Evolutionary conservation across 1,284 basidiomycete species (phyloP), one percentile per base, ranked within the genome.

Genomic region (Mixia osmundae): DNA sequence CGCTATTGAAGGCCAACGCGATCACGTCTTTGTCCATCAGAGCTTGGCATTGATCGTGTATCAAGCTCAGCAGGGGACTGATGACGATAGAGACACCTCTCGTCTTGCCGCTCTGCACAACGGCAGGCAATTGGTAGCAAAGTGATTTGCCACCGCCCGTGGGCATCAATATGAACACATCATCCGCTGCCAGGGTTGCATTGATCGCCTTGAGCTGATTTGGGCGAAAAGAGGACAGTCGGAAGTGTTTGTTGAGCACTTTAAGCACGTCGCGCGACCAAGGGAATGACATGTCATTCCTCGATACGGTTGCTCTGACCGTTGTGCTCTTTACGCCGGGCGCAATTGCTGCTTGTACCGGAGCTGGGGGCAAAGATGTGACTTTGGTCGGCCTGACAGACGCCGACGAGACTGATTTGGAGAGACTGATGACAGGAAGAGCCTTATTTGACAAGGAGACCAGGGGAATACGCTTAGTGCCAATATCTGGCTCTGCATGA

Each of bases 141-240:
- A 85, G 59, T 48, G 72, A 76, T 59, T 95, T 95, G 1, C 87
- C 89, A 5, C 87, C 89, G 20, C 89, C 42, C 0, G 89, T 97
- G 0, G 91, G 89, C 72, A 95, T 89, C 5, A 97, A 65, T 14
- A 94, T 79, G 47, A 95, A 85, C 10, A 85, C 80, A 50, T 97
- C 87, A 33, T 64, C 66, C 3, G 76, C 83, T 1, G 64, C 61
- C 54, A 97, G 62, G 0, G 77, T 73, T 3, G 73, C 74, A 34
- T 71, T 68, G 48, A 95, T 79, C 0, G 79, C 83, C 50, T 80
- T 74, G 25, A 80, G 65, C 54, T 95, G 91, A 53, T 94, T 79
- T 4, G 57, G 59, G 11, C 87, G 70, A 56, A 95, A 95, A 0
- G 52, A 50, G 0, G 63, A 50, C 3, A 95, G 61, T 6, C 62